These are phyloP conservation scores for Aspergillus fischeri DNA, from an alignment of 2,329 filamentous ascomycete species.

Conservation along the genomic window DNA sequence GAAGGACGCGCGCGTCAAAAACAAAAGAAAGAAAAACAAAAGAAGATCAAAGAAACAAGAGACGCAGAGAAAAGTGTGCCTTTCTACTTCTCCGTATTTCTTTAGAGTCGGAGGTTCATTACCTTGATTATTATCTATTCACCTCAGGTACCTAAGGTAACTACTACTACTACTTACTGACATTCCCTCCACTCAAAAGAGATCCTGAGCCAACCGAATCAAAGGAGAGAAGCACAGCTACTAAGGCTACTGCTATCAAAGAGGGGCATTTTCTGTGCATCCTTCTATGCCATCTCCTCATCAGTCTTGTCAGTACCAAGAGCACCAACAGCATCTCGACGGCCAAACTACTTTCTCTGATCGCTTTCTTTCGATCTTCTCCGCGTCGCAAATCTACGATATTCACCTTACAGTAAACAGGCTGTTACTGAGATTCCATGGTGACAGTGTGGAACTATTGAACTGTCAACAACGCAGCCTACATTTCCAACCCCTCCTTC, in stretches of 20 bases:
- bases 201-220: too few species aligned
- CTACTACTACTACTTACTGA: not conserved
- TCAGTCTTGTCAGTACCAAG: not conserved
- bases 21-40: not conserved
- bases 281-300: not conserved
- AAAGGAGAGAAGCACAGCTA: too few species aligned
- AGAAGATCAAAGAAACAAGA: not conserved
- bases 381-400: not conserved
- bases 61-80: not conserved
- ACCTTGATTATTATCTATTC: not conserved
- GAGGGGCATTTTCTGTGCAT: not conserved
- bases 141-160: not conserved
- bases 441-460: not conserved
- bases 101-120: not conserved
- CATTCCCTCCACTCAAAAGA: not conserved
- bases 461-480: not conserved
- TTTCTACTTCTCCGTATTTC: not conserved
- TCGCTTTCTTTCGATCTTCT: not conserved
- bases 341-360: not conserved
- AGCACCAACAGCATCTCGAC: too few species aligned
- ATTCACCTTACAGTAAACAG: not conserved
- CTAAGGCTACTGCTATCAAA: not conserved
- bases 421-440: not conserved
- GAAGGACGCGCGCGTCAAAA: constrained; percentile 11
- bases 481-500: not conserved